Evolutionary conservation across 768 basidiomycete genomes (phyloP), one percentile per base, ranked within the genome.

Genomic region (Tulasnella sp.): DNA sequence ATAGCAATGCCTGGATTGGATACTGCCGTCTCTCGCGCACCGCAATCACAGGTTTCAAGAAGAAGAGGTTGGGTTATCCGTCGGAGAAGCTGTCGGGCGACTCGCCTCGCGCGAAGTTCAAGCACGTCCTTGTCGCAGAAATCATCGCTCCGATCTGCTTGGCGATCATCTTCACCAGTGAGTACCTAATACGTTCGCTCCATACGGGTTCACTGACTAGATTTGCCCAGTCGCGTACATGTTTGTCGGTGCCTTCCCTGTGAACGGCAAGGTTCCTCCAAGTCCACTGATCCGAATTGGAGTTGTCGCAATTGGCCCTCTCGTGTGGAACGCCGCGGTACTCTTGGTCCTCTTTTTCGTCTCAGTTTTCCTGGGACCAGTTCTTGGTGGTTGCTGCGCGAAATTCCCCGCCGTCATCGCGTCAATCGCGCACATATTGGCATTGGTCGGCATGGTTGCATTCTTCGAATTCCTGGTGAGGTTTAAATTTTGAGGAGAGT

Each of bases 11-110:
- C 5, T 99, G 98, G 98, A 97, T 99, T 81, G 97, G 98, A 0
- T 99, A 99, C 85, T 99, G 98, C 84, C 94, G 98, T 75, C 87
- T 99, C 70, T 95, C 95, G n/a, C 88, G 98, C 74, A 99, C 98
- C 23, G 93, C 95, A 90, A 97, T 99, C 83, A 99, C 98, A 23
- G 98, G 98, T n/a, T 99, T 96, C 90, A 99, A 99, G 89, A 94
- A 93, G 87, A 98, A 99, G 88, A 90, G 91, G 81, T 90, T 99
- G 7, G 98, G 98, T 29, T 93, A 95, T 82, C 98, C 98, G 1
- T 98, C 96, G 0, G 97, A 99, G 85, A 99, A 98, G 85, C 88
- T 99, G 37, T 96, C 96, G 6, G 91, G 93, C 74, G 98, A 99
- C 83, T 92, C 95, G 46, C 97, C 98, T 26, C 91, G 97, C 70